phyloP scores from a whole-genome alignment of 352 stramenopile species.

The Pythium volutum region DNA sequence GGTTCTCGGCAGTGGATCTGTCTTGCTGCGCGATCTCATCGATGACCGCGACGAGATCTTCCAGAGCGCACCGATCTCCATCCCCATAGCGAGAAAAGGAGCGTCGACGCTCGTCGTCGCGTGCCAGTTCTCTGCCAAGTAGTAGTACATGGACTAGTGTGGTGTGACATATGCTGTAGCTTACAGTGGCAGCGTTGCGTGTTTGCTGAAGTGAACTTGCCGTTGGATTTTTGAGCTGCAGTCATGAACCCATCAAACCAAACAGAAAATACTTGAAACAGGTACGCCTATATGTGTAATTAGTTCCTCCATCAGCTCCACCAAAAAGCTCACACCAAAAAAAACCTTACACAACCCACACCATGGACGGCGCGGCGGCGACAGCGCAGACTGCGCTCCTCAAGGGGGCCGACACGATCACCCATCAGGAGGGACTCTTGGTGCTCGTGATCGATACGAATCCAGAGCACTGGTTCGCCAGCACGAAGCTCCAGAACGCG shows the following conservation, averaged over 20 bases:
- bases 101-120: background rate
- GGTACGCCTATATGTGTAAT: background rate
- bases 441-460: constrained; percentile 84
- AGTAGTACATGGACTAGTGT: no score
- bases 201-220: no score
- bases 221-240: background rate
- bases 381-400: constrained; percentile 3
- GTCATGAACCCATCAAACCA: background rate
- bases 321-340: background rate
- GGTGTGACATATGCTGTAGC: no score
- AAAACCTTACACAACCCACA: background rate
- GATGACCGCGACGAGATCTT: background rate
- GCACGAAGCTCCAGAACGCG: constrained; percentile 29
- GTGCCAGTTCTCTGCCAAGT: background rate
- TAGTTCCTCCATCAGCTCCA: background rate
- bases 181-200: no score
- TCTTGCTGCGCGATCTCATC: background rate
- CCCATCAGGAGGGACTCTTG: constrained; percentile 51
- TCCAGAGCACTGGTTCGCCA: constrained; percentile 63
- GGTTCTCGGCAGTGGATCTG: background rate
- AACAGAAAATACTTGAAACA: background rate
- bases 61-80: background rate
- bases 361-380: constrained; percentile 7
- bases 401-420: background rate
- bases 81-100: background rate